phyloP scores from a whole-genome alignment of 139 green algal genomes.

The Closterium sp. region DNA sequence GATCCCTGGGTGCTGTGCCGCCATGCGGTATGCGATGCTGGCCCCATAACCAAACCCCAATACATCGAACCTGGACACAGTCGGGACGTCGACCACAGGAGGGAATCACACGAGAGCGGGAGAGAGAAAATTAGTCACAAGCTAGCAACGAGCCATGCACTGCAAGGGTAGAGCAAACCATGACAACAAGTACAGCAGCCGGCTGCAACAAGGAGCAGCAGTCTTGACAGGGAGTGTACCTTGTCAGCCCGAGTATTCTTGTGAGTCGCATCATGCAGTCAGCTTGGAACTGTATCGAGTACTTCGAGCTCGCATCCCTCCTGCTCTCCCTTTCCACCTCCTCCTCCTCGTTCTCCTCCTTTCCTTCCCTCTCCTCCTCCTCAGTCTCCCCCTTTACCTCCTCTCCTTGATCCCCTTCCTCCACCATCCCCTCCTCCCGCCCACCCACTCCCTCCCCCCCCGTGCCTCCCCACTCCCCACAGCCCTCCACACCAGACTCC shows the following conservation, averaged over 20 bases:
- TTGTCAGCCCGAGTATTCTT: background rate
- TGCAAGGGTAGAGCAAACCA: no score
- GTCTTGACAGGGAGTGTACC: background rate
- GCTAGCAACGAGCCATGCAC: no score
- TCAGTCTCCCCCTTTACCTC: background rate
- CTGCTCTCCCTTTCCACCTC: background rate
- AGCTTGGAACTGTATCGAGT: background rate
- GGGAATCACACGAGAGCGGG: no score
- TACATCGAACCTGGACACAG: background rate
- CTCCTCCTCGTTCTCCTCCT: background rate
- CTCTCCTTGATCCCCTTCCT: background rate
- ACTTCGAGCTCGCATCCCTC: background rate
- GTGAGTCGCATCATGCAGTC: background rate
- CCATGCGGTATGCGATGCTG: background rate
- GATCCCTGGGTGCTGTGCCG: background rate
- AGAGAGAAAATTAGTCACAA: no score
- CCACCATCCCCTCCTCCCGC: background rate
- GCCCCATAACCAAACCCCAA: background rate
- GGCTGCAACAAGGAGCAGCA: no score
- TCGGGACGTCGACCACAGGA: no score
- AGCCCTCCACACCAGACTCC: background rate
- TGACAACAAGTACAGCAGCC: no score
- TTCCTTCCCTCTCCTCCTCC: background rate
- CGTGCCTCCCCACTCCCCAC: background rate
- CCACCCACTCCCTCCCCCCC: background rate